Evolutionary conservation across 345 rosid species (phyloP).

Genomic region (Atalantia buxifolia): DNA sequence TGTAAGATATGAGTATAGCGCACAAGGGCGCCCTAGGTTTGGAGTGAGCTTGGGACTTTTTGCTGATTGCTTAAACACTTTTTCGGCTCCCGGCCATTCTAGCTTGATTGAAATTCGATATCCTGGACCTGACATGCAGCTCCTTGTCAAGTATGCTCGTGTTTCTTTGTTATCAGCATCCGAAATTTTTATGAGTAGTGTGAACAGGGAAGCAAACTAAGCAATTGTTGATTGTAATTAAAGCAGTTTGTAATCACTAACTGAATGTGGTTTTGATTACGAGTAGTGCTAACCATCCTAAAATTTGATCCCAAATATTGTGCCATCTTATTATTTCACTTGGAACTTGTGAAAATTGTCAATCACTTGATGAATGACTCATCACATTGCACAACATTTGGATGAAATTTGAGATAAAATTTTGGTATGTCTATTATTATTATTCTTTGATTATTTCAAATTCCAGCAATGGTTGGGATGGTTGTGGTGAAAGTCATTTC

Average conservation of each 20-base stretch:
- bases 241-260: neutral
- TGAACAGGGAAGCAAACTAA: neutral
- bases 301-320: too few species aligned
- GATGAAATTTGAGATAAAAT: too few species aligned
- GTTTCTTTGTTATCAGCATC: neutral
- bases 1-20: constrained; percentile 52
- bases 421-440: too few species aligned
- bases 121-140: constrained; percentile 98
- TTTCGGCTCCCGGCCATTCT: constrained; percentile 74
- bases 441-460: neutral
- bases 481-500: neutral
- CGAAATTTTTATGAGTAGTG: too few species aligned
- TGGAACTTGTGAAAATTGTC: too few species aligned
- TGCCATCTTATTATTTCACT: too few species aligned
- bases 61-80: constrained; percentile 88
- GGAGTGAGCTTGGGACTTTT: constrained; percentile 88
- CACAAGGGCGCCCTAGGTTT: constrained; percentile 75
- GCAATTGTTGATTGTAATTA: neutral
- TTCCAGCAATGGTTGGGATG: neutral
- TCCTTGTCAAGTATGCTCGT: constrained; percentile 70
- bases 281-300: too few species aligned
- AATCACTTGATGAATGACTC: too few species aligned
- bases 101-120: constrained; percentile 70
- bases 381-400: too few species aligned
- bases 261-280: constrained; percentile 1